Conservation (phyloP, 805 yeast species). For the Teunomyces cretensis region DNA sequence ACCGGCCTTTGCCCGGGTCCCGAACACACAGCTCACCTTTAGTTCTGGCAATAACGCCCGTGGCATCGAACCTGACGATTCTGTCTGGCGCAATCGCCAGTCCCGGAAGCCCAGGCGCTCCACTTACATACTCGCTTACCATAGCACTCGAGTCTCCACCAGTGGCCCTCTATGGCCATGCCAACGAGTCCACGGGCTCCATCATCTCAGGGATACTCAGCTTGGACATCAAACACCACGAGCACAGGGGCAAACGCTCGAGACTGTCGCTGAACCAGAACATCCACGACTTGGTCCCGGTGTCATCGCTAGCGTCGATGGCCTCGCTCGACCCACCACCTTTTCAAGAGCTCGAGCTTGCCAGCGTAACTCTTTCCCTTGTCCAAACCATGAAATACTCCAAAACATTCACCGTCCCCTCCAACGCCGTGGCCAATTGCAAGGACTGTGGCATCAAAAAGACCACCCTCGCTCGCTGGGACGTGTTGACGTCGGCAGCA, state of each 20-base stretch:
- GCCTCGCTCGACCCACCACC: conserved; percentile 9
- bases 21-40: conserved; percentile 1
- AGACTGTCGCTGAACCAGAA: background rate
- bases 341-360: conserved; percentile 49
- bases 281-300: background rate
- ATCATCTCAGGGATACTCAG: conserved; percentile 76
- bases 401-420: conserved; percentile 63
- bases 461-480: conserved; percentile 83
- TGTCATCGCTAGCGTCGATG: conserved; percentile 13
- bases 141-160: conserved; percentile 89
- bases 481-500: conserved; percentile 60
- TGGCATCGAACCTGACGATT: conserved; percentile 1
- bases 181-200: conserved; percentile 80
- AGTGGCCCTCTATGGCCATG: conserved; percentile 75
- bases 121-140: conserved; percentile 28
- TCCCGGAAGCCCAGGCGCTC: background rate
- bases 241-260: conserved; percentile 1
- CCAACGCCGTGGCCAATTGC: conserved; percentile 51
- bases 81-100: background rate
- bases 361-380: conserved; percentile 60
- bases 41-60: background rate
- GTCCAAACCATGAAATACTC: conserved; percentile 70
- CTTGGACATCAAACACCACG: conserved; percentile 30
- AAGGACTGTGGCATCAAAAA: conserved; percentile 53
- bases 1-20: conserved; percentile 4